phyloP scores from a whole-genome alignment of 1,139 yeast species.

The Yamadazyma jaroonii region DNA sequence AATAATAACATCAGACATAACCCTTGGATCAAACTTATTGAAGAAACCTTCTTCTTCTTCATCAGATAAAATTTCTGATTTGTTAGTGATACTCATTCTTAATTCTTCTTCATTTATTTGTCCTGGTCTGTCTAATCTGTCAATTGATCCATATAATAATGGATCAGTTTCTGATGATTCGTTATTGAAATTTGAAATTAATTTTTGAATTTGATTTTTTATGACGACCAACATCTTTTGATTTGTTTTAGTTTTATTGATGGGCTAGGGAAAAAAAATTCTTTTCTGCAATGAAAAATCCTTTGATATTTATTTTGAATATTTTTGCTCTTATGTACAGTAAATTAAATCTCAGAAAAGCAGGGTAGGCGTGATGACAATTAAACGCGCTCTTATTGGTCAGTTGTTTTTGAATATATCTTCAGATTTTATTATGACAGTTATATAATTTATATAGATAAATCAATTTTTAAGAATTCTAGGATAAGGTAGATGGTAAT shows the following conservation, averaged over 20 bases:
- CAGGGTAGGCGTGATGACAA: constrained; percentile 7
- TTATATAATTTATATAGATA: background rate
- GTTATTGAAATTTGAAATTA: constrained; percentile 33
- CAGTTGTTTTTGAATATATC: background rate
- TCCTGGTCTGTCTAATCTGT: constrained; percentile 33
- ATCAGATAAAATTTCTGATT: constrained; percentile 21
- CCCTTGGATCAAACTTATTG: constrained; percentile 60
- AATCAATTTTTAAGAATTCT: background rate
- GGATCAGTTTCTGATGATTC: constrained; percentile 25
- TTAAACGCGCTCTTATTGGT: constrained; percentile 12
- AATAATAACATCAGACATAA: constrained; percentile 76
- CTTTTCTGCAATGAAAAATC: too few relatives aligned
- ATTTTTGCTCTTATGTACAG: constrained; percentile 1
- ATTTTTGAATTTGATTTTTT: constrained; percentile 32
- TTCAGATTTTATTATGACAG: background rate
- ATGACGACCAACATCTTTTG: constrained; percentile 29
- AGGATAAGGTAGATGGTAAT: background rate
- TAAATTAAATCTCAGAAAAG: background rate
- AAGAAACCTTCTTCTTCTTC: constrained; percentile 34
- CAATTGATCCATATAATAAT: constrained; percentile 40
- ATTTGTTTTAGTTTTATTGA: background rate
- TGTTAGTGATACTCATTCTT: constrained; percentile 20
- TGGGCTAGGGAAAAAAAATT: background rate
- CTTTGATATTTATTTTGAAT: constrained; percentile 1
- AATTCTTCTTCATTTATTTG: constrained; percentile 41